Base-by-base conservation (phyloP, 1,139 yeast species). In the Kodamaea ohmeri region DNA sequence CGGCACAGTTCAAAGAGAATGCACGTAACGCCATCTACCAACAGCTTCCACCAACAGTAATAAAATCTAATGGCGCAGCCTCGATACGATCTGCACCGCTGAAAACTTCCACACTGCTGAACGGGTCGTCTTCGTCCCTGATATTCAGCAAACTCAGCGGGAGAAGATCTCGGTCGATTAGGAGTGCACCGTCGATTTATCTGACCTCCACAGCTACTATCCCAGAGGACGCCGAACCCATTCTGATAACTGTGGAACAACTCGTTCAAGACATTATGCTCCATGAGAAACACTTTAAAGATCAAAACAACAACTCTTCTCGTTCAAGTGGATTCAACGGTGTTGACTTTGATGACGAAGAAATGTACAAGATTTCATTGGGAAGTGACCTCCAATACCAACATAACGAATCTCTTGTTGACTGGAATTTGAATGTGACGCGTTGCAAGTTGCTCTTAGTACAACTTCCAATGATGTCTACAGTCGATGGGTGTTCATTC, bases 21-120 rank as follows among this genome's bases (percentile, higher is more conserved):
- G 76, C 76, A 32, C 61, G 76, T 55, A 66, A 59, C 49, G 74
- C 73, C 46, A 69, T 71, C 46, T 71, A 67, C 47, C 72, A 65
- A 45, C 74, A 69, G 46, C 58, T 71, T 31, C 72, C 71, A 5
- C 61, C 63, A 4, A 49, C 51, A 31, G 61, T 58, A 35, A 50
- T 53, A 8, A 52, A 60, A 11, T 51, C 53, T 25, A 48, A 55
- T 15, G 35, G 36, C 15, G 61, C 61, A 7, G 47, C 60, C 14
- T 58, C 67, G 3, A 56, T 62, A 35, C 56, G 65, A 36, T 60
- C 66, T 16, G 68, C 69, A 1, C 67, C 67, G 4, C 49, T 37
- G 50, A 46, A 39, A 44, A 46, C 46, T 36, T 37, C 47, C 9
- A 39, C 48, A 36, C 32, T 54, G 49, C 55, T 58, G 45, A 29